These are phyloP conservation scores for Fusarium stilboides DNA, from an alignment of 2,329 filamentous ascomycete species.

Conservation along the genomic window DNA sequence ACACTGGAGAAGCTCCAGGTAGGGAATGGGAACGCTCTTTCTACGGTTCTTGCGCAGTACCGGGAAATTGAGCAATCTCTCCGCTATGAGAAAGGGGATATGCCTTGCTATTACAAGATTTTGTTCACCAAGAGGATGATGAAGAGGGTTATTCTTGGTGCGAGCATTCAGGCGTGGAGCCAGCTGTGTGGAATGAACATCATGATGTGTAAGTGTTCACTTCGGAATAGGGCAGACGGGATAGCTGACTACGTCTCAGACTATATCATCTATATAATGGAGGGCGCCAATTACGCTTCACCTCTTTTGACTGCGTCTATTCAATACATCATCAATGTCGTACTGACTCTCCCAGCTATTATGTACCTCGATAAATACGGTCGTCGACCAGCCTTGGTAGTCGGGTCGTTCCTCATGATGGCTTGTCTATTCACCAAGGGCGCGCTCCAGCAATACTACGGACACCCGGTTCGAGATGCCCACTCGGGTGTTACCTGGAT, in stretches of 20 bases:
- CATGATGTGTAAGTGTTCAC: slow-evolving; percentile 63
- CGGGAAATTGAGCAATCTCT: slow-evolving; percentile 72
- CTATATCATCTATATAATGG: slow-evolving; percentile 74
- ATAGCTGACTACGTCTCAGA: slow-evolving; percentile 49
- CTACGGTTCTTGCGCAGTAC: slow-evolving; percentile 74
- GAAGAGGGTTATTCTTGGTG: slow-evolving; percentile 70
- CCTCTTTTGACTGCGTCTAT: slow-evolving; percentile 73
- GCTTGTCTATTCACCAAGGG: slow-evolving; percentile 74
- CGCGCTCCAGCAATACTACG: slow-evolving; percentile 73
- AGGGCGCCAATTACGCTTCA: slow-evolving; percentile 69
- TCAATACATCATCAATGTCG: slow-evolving; percentile 76
- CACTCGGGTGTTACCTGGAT: slow-evolving; percentile 71
- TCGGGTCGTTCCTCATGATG: slow-evolving; percentile 72
- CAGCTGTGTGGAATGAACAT: slow-evolving; percentile 74
- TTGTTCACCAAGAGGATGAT: slow-evolving; percentile 67
- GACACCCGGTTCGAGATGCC: slow-evolving; percentile 59
- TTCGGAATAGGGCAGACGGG: not conserved
- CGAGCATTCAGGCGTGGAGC: slow-evolving; percentile 72
- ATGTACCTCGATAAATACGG: slow-evolving; percentile 72
- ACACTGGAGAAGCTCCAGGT: slow-evolving; percentile 73
- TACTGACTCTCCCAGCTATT: slow-evolving; percentile 72
- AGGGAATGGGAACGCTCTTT: slow-evolving; percentile 67
- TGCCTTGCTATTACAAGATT: slow-evolving; percentile 63
- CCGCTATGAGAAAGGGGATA: slow-evolving; percentile 68
- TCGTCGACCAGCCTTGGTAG: slow-evolving; percentile 69